A percentile compares a stretch with the other conserved stretches of the same genome.
Evolutionary conservation across 2,329 filamentous ascomycete species (phyloP).

Genomic region (Fusarium mundagurra): DNA sequence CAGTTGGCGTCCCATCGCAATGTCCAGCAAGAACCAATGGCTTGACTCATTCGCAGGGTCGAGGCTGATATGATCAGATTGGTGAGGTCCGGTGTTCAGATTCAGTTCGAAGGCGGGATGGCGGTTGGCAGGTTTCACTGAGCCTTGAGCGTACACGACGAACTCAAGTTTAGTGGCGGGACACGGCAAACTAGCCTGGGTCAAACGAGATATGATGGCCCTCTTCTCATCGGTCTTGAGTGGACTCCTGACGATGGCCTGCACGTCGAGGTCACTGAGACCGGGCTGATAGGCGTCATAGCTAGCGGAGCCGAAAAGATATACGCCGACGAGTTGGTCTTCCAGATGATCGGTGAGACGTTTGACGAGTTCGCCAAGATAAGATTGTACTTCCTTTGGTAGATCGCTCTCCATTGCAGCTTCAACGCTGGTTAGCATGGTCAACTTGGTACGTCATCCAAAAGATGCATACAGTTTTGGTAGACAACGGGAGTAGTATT

Average conservation of each 20-base stretch:
- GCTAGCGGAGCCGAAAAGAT: constrained; percentile 23
- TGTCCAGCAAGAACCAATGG: constrained; percentile 19
- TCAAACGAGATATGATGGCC: not conserved
- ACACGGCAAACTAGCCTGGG: not conserved
- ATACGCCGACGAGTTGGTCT: constrained; percentile 4
- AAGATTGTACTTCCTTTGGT: not conserved
- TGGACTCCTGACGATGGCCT: not conserved
- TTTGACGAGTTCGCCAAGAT: not conserved
- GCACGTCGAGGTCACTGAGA: constrained; percentile 13
- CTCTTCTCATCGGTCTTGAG: not conserved
- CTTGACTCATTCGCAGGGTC: constrained; percentile 5
- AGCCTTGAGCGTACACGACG: not conserved
- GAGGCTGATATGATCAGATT: constrained; percentile 3
- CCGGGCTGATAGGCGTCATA: constrained; percentile 6
- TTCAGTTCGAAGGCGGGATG: constrained; percentile 18
- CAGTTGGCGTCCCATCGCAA: constrained; percentile 2
- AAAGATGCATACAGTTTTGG: not conserved
- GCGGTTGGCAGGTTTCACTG: not conserved
- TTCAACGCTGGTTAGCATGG: not conserved
- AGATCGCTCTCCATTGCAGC: not conserved
- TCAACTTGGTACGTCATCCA: rapidly evolving
- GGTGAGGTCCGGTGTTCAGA: constrained; percentile 10
- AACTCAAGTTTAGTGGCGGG: constrained; percentile 19
- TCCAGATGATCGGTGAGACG: not conserved
- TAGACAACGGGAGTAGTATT: rapidly evolving